Evolutionary conservation across 306 rosid species (phyloP).

Genomic region (Ceratonia siliqua): DNA sequence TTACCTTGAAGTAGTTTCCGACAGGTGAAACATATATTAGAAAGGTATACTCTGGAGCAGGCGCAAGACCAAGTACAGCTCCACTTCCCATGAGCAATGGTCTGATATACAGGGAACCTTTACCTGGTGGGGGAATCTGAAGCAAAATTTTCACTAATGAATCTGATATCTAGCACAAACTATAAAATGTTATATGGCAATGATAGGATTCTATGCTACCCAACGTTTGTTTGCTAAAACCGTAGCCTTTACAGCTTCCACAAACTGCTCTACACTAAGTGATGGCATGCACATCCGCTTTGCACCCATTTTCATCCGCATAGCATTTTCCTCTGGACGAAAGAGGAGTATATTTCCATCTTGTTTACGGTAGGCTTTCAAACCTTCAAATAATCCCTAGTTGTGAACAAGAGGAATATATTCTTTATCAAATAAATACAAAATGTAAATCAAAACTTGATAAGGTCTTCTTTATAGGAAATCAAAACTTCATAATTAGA

Average conservation of each 20-base stretch:
- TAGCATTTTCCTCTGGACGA: constrained; percentile 90
- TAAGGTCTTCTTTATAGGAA: background rate
- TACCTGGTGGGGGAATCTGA: constrained; percentile 93
- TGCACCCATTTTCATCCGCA: constrained; percentile 80
- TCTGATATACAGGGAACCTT: constrained; percentile 90
- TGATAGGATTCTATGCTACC: constrained; percentile 50
- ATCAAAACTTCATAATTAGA: background rate
- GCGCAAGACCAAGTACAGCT: constrained; percentile 92
- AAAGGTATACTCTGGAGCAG: constrained; percentile 96
- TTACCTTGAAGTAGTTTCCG: constrained; percentile 96
- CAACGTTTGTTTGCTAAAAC: constrained; percentile 91
- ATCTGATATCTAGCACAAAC: constrained; percentile 3
- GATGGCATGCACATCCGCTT: constrained; percentile 98
- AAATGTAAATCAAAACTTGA: background rate
- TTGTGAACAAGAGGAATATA: constrained; percentile 23
- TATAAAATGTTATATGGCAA: constrained; percentile 3
- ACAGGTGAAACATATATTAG: constrained; percentile 93
- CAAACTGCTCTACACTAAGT: constrained; percentile 83
- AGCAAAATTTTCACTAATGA: constrained; percentile 30
- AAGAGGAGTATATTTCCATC: constrained; percentile 81
- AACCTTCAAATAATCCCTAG: constrained; percentile 94
- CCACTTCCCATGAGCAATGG: constrained; percentile 97
- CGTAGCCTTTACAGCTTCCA: constrained; percentile 84
- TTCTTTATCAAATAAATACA: constrained; percentile 14
- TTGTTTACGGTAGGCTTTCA: constrained; percentile 81